Evolutionary conservation across 2,329 filamentous ascomycete genomes (phyloP).

Genomic region (Penicillium psychrosexuale): DNA sequence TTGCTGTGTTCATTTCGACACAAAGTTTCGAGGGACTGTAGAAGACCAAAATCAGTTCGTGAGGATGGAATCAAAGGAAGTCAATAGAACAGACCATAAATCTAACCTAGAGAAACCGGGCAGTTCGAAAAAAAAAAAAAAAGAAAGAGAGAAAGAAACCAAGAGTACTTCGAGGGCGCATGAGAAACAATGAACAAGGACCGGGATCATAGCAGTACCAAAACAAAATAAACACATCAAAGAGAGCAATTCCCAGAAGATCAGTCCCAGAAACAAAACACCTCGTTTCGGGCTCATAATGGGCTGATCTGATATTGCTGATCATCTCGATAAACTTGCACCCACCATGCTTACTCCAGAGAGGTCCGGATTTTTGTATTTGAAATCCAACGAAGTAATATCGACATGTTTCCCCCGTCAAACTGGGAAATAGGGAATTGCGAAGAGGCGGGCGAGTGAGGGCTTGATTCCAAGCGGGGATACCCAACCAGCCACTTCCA

Average conservation of each 20-base stretch:
- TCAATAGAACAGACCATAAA: not conserved
- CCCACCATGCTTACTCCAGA: not conserved
- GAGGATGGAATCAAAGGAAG: not conserved
- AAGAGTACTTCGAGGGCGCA: not conserved
- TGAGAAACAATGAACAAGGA: not conserved
- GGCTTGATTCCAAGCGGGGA: not conserved
- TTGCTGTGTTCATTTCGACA: no score
- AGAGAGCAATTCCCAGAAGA: not conserved
- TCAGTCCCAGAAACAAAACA: not conserved
- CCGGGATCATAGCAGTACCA: not conserved
- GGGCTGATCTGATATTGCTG: not conserved
- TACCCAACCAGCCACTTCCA: not conserved
- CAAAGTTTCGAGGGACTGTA: not conserved
- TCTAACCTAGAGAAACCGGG: not conserved
- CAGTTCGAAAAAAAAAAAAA: not conserved
- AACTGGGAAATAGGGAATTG: no score
- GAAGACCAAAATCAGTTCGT: not conserved
- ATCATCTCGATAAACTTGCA: not conserved
- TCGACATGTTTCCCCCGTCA: not conserved
- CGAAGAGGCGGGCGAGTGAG: not conserved
- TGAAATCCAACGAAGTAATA: not conserved
- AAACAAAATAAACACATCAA: not conserved
- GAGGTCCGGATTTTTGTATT: not conserved
- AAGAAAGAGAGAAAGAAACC: not conserved
- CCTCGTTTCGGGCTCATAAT: not conserved